Base-by-base conservation (phyloP, 768 basidiomycete species). In the Tulasnella sp. region DNA sequence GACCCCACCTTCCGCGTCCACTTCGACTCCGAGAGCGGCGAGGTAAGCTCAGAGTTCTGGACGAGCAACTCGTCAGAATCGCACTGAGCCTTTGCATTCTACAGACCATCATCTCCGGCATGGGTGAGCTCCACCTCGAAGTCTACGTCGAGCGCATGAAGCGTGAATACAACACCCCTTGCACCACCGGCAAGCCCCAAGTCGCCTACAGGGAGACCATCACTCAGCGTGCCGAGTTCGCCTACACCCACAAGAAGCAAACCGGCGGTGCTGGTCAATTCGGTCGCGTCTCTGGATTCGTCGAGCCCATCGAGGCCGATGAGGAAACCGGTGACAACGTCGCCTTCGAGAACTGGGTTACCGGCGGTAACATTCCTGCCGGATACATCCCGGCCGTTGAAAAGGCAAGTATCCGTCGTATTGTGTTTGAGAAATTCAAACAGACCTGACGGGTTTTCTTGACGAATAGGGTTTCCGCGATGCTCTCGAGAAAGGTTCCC, bases 91-190 rank as follows among this genome's bases (percentile, higher is more conserved):
- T 32, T 40, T 13, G 10, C 13, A 15, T 26, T 48, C 46, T 5
- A 29, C 42, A 80, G 79, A 80, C 79, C 20, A 80, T 99, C 84
- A 98, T 99, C 81, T 98, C 96, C 40, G 98, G 98, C 29, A 99
- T 99, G 98, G 98, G 98, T 35, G 98, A 99, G 84, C 90, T 99
- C 23, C 98, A 99, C 83, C 89, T 99, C 32, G 98, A 99, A 83
- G 97, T 99, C 82, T 99, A 99, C 85, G 96, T 98, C 79, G 98
- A 99, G 83, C 94, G 98, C 55, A 98, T 99, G 96, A 92, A 91
- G 81, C 93, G 98, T 74, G 98, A 99, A 85, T 99, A 99, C 85
- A 93, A 93, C 77, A 94, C 95, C 26, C 91, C 94, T 61, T 98
- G 95, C 82, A 88, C 90, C 20, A 98, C 97, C 9, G 97, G 97